A percentile compares a stretch with the other conserved stretches of the same genome.
Evolutionary conservation across 225 moss, liverwort and hornwort species (phyloP).

Genomic region (Takakia lepidozioides): DNA sequence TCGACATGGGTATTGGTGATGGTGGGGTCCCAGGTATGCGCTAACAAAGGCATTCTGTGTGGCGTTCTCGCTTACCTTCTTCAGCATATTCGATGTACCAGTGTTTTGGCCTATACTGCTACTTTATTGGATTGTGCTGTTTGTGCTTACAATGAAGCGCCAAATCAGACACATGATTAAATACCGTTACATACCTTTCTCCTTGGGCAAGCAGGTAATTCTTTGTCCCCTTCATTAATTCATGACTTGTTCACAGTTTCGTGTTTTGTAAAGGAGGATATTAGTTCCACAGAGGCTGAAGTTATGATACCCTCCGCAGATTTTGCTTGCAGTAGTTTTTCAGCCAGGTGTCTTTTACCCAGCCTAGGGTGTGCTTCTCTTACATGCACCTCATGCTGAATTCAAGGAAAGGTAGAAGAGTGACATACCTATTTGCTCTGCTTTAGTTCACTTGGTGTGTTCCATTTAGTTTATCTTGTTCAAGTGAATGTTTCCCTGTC

Average conservation of each 20-base stretch:
- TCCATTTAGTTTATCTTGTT: too few relatives aligned
- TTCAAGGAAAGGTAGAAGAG: too few relatives aligned
- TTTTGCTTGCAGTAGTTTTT: not conserved
- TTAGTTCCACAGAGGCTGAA: too few relatives aligned
- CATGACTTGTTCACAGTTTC: too few relatives aligned
- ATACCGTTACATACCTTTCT: constrained; percentile 93
- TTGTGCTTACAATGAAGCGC: constrained; percentile 97
- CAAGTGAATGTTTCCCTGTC: too few relatives aligned
- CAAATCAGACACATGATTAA: constrained; percentile 99
- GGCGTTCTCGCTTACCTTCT: constrained; percentile 89
- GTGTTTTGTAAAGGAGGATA: too few relatives aligned
- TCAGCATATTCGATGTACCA: constrained; percentile 98
- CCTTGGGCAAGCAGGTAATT: constrained; percentile 93
- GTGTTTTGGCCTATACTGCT: constrained; percentile 99
- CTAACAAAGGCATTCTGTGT: constrained; percentile 95
- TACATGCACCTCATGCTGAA: too few relatives aligned
- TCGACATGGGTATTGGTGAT: constrained; percentile 3
- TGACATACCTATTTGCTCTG: too few relatives aligned
- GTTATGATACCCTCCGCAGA: not conserved
- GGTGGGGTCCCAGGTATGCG: constrained; percentile 64
- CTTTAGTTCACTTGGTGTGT: too few relatives aligned
- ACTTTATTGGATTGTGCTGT: constrained; percentile 97
- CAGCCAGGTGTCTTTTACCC: too few relatives aligned
- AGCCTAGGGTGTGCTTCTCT: too few relatives aligned
- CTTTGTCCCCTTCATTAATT: constrained; percentile 1